Conservation (phyloP, 352 stramenopile species). For the Pythium aristosporum region DNA sequence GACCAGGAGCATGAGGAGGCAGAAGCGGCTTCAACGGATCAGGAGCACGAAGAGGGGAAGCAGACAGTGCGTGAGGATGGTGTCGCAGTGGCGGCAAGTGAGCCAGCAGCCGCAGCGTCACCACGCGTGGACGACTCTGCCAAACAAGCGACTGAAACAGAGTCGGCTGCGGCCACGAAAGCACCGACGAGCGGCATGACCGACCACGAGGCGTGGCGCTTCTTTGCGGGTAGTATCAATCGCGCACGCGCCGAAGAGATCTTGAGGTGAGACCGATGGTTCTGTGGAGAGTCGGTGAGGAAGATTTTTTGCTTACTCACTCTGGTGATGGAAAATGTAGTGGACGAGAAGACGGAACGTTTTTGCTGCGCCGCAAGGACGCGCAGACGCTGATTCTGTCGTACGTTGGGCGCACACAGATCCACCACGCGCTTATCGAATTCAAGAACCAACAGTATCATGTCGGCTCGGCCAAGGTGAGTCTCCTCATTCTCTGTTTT, state of each 20-base stretch:
- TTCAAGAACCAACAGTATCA: slow-evolving; percentile 70
- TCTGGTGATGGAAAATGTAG: slow-evolving; percentile 11
- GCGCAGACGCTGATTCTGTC: slow-evolving; percentile 81
- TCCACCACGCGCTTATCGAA: slow-evolving; percentile 85
- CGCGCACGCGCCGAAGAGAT: slow-evolving; percentile 63
- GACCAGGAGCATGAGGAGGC: slow-evolving; percentile 5
- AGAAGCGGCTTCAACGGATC: too few relatives aligned
- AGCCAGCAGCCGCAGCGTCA: neutral
- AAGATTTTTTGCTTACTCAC: neutral
- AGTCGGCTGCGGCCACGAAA: slow-evolving; percentile 17
- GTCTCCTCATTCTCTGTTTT: neutral
- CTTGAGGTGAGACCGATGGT: slow-evolving; percentile 39
- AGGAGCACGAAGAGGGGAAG: too few relatives aligned
- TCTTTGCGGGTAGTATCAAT: slow-evolving; percentile 80
- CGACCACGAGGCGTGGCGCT: slow-evolving; percentile 70
- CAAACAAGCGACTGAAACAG: neutral
- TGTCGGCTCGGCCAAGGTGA: slow-evolving; percentile 74
- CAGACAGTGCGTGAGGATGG: slow-evolving; percentile 9
- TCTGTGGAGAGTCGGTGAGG: neutral
- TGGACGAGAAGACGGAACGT: slow-evolving; percentile 65
- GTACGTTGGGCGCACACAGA: slow-evolving; percentile 58
- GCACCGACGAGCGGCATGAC: slow-evolving; percentile 32
- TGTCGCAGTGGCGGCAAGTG: neutral
- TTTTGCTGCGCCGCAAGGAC: slow-evolving; percentile 80
- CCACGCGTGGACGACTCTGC: neutral